These are phyloP conservation scores for Sporisorium reilianum DNA, from an alignment of 1,284 basidiomycete genomes.

Conservation along the genomic window DNA sequence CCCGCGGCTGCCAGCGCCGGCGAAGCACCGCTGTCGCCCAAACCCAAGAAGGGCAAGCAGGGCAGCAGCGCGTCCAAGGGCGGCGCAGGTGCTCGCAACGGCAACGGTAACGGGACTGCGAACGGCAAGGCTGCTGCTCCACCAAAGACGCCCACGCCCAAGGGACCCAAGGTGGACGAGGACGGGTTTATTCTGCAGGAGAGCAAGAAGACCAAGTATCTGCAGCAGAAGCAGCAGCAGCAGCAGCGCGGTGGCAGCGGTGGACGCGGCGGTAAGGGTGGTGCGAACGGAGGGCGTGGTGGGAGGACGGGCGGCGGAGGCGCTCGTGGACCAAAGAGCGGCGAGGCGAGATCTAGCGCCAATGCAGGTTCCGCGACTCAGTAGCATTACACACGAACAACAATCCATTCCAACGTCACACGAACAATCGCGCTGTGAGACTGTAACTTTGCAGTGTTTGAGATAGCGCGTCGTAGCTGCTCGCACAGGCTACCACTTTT, in stretches of 20 bases:
- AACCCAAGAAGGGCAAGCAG: constrained; percentile 29
- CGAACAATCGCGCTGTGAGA: not conserved
- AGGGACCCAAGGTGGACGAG: constrained; percentile 41
- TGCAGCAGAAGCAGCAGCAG: constrained; percentile 49
- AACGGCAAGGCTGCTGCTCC: constrained; percentile 8
- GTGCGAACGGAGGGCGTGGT: constrained; percentile 17
- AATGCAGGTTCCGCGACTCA: not conserved
- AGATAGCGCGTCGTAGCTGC: no score
- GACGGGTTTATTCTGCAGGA: constrained; percentile 53
- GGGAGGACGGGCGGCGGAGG: constrained; percentile 9
- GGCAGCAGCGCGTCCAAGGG: constrained; percentile 16
- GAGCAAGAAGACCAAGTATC: constrained; percentile 47
- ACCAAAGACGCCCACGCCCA: constrained; percentile 22
- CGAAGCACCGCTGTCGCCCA: constrained; percentile 22
- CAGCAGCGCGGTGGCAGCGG: constrained; percentile 15
- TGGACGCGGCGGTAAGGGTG: constrained; percentile 22
- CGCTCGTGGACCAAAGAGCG: not conserved
- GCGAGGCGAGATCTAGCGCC: constrained; percentile 2
- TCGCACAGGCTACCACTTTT: constrained; percentile 43
- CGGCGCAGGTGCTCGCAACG: constrained; percentile 8
- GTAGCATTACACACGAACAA: constrained; percentile 4
- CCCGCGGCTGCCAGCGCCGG: not conserved
- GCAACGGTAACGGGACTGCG: not conserved
- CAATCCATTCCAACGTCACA: not conserved
- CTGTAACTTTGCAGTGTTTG: not conserved